These are phyloP conservation scores for Babesia ovis DNA, from an alignment of 169 alveolate genomes.

Conservation along the genomic window DNA sequence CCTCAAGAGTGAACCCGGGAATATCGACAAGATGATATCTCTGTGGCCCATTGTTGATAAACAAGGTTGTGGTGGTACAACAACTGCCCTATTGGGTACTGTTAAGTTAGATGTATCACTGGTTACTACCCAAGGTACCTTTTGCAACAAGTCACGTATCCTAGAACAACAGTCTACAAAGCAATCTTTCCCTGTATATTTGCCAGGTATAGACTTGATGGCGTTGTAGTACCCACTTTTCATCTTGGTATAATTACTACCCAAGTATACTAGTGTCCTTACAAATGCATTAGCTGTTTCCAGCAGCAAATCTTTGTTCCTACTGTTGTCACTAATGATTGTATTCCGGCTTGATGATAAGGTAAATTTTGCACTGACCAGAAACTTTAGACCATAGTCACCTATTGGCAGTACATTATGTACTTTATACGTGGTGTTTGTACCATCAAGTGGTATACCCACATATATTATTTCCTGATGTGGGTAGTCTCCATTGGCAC, in stretches of 20 bases:
- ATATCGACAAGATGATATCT: neutral
- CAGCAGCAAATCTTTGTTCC: slow-evolving; percentile 13
- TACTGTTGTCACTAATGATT: slow-evolving; percentile 10
- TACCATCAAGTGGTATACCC: neutral
- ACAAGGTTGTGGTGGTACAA: neutral
- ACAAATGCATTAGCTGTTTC: neutral
- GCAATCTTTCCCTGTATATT: neutral
- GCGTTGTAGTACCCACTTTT: neutral
- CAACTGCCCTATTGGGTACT: neutral
- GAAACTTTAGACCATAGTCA: slow-evolving; percentile 27
- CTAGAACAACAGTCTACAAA: slow-evolving; percentile 7
- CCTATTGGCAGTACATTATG: slow-evolving; percentile 34
- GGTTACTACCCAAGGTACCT: slow-evolving; percentile 12
- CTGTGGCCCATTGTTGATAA: neutral
- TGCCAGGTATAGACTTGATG: slow-evolving; percentile 12
- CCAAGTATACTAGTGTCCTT: neutral
- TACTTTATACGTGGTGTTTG: neutral
- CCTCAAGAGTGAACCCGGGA: neutral
- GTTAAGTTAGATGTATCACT: neutral
- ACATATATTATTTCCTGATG: neutral
- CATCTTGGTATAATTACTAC: neutral
- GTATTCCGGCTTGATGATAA: slow-evolving; percentile 20
- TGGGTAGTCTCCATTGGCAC: too few relatives aligned
- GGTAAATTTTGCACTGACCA: slow-evolving; percentile 34
- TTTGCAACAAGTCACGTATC: neutral